Percentiles rank a stretch among this genome's conserved stretches.
phyloP scores from a whole-genome alignment of 176 grass and related monocot genomes.

The Cymbopogon citratus region DNA sequence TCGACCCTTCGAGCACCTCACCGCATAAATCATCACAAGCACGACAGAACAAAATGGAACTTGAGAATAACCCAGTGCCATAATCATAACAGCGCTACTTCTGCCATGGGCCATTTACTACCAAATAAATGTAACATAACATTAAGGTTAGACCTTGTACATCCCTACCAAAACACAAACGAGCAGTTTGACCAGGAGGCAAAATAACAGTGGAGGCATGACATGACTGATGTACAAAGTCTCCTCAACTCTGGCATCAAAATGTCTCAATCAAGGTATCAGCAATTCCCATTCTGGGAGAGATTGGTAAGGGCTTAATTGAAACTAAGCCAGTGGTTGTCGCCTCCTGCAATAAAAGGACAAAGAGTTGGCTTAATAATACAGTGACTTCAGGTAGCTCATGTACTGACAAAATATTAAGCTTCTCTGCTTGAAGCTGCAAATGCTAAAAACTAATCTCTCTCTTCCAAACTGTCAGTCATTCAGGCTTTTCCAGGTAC shows the following conservation, averaged over 20 bases:
- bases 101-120: conserved; percentile 19
- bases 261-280: conserved; percentile 36
- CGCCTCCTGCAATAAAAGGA: conserved; percentile 60
- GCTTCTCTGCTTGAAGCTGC: background rate
- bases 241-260: conserved; percentile 35
- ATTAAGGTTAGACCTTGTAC: conserved; percentile 21
- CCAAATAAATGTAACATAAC: conserved; percentile 9
- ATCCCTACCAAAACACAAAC: conserved; percentile 40
- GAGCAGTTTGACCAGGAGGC: conserved; percentile 16
- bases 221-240: conserved; percentile 12
- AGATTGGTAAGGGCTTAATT: conserved; percentile 24
- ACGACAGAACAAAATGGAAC: background rate
- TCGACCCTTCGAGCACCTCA: background rate
- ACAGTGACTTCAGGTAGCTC: background rate
- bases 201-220: conserved; percentile 23
- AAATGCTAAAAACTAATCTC: background rate
- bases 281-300: conserved; percentile 14
- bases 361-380: background rate
- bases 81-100: conserved; percentile 9
- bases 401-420: background rate
- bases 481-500: background rate
- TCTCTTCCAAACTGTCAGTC: background rate
- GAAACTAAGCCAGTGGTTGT: conserved; percentile 72
- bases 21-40: background rate
- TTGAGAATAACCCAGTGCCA: background rate